phyloP scores from a whole-genome alignment of 805 yeast genomes.

The Candida wancherniae region DNA sequence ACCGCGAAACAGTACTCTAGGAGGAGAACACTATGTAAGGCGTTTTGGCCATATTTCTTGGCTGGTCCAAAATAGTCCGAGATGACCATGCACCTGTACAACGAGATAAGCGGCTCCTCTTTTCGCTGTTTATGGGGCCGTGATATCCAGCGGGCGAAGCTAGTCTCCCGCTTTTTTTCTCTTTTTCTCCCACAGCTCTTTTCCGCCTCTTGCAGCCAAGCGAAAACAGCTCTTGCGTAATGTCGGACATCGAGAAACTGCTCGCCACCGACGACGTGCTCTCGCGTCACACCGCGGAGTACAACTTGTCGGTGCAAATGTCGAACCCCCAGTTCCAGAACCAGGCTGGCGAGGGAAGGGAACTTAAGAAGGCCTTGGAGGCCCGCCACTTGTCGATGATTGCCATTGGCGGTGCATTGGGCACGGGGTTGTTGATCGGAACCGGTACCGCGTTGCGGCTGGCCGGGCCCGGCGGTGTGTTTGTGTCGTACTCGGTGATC shows the following conservation, averaged over 20 bases:
- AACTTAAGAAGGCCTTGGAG: slow-evolving; percentile 31
- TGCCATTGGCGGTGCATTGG: slow-evolving; percentile 80
- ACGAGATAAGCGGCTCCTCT: too few species aligned
- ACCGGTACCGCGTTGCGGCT: slow-evolving; percentile 64
- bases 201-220: not conserved
- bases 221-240: too few species aligned
- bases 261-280: slow-evolving; percentile 28
- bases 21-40: too few species aligned
- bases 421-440: slow-evolving; percentile 76
- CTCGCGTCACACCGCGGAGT: slow-evolving; percentile 44
- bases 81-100: too few species aligned
- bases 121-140: not conserved
- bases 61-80: too few species aligned
- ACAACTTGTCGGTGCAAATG: slow-evolving; percentile 41
- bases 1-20: too few species aligned
- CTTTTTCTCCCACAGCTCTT: too few species aligned
- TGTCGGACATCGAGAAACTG: slow-evolving; percentile 17
- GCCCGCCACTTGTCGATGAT: slow-evolving; percentile 66
- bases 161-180: not conserved
- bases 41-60: too few species aligned
- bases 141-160: not conserved
- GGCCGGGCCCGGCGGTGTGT: slow-evolving; percentile 66
- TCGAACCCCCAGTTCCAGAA: slow-evolving; percentile 37
- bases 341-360: slow-evolving; percentile 38
- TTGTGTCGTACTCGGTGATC: slow-evolving; percentile 62